phyloP scores from a whole-genome alignment of 108 stramenopile species.

The Cyclotella baltica region DNA sequence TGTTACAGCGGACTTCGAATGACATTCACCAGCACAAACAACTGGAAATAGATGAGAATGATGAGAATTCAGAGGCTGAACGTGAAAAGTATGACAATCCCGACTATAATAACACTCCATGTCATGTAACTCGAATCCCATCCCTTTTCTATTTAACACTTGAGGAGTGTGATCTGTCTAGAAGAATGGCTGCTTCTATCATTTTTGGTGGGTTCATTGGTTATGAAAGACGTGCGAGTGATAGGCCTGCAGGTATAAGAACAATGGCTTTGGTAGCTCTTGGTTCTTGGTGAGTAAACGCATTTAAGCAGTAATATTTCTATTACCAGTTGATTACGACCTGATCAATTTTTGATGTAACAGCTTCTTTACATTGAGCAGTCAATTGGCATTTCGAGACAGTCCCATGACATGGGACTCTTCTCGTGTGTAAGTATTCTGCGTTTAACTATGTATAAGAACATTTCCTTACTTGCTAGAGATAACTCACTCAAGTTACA shows the following conservation, averaged over 20 bases:
- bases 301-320: background rate
- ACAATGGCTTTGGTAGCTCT: slow-evolving; percentile 90
- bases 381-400: slow-evolving; percentile 74
- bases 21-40: slow-evolving; percentile 1
- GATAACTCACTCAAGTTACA: background rate
- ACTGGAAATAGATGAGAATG: background rate
- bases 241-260: slow-evolving; percentile 92
- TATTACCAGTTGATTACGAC: background rate
- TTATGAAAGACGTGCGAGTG: slow-evolving; percentile 83
- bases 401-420: slow-evolving; percentile 86
- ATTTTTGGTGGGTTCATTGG: slow-evolving; percentile 79
- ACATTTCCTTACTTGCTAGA: background rate
- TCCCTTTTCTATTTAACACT: slow-evolving; percentile 62
- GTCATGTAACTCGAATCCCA: slow-evolving; percentile 48
- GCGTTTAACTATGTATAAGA: background rate
- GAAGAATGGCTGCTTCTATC: slow-evolving; percentile 63
- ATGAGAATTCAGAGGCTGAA: slow-evolving; percentile 5
- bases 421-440: slow-evolving; percentile 23
- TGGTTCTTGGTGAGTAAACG: slow-evolving; percentile 61
- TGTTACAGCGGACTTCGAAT: slow-evolving; percentile 13
- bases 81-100: slow-evolving; percentile 59
- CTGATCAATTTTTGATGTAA: background rate
- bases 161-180: slow-evolving; percentile 73
- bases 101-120: slow-evolving; percentile 57
- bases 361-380: slow-evolving; percentile 81